A percentile compares a stretch with the other conserved stretches of the same genome.
Conservation (phyloP, 2,329 filamentous ascomycete species). For the Trichoderma asperellum region DNA sequence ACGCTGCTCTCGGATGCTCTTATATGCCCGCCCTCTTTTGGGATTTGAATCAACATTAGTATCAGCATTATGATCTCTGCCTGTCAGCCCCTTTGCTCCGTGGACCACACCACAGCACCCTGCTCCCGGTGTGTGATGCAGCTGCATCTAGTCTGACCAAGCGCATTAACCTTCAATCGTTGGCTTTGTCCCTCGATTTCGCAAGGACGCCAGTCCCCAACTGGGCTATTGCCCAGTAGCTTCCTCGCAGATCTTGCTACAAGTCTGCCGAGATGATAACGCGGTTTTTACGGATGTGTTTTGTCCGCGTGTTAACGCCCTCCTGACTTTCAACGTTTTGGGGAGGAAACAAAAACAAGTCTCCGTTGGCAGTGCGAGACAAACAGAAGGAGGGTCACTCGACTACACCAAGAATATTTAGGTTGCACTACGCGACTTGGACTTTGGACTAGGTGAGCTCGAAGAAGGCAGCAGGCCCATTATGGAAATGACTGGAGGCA, state of each 20-base stretch:
- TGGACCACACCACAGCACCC: conserved; percentile 48
- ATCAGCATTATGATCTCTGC: conserved; percentile 28
- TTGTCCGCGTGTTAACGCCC: conserved; percentile 80
- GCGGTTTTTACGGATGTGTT: conserved; percentile 96
- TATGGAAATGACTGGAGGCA: conserved; percentile 16
- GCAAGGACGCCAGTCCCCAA: conserved; percentile 54
- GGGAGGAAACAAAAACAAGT: conserved; percentile 96
- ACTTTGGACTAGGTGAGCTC: conserved; percentile 29
- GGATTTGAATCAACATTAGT: neutral
- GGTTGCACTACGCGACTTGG: conserved; percentile 30
- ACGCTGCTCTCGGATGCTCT: conserved; percentile 51
- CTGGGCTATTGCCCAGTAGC: conserved; percentile 38
- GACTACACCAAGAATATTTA: conserved; percentile 29
- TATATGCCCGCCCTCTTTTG: conserved; percentile 24
- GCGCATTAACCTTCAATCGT: conserved; percentile 59
- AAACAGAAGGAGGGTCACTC: conserved; percentile 67
- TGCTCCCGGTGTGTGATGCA: conserved; percentile 51
- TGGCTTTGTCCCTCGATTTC: conserved; percentile 47
- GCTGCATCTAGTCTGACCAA: conserved; percentile 55
- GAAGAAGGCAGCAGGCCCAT: conserved; percentile 32
- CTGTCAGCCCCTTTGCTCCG: conserved; percentile 41
- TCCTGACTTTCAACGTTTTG: conserved; percentile 53
- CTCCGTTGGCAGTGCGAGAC: conserved; percentile 82
- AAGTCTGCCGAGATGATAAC: conserved; percentile 60
- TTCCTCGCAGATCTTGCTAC: conserved; percentile 50